Evolutionary conservation across 768 basidiomycete species (phyloP).

Genomic region (Clitopilus passeckerianus): DNA sequence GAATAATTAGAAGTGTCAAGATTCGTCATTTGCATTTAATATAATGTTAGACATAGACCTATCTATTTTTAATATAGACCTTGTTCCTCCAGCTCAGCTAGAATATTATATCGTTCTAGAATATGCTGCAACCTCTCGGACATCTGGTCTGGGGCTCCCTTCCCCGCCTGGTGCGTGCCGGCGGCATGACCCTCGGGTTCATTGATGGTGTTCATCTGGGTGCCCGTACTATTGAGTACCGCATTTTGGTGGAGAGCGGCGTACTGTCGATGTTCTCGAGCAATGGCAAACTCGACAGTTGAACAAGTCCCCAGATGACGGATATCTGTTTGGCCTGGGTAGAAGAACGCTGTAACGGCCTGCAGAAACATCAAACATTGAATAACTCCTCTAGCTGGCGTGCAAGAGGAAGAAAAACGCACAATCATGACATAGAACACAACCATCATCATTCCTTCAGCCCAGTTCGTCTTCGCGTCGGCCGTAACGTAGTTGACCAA

Average conservation of each 20-base stretch:
- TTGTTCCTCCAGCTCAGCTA: not conserved
- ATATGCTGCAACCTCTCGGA: conserved; percentile 11
- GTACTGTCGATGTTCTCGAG: not conserved
- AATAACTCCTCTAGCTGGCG: not conserved
- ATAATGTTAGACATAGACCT: not conserved
- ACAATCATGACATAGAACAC: conserved; percentile 65
- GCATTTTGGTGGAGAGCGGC: conserved; percentile 1
- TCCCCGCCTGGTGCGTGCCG: not conserved
- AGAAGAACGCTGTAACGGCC: conserved; percentile 27
- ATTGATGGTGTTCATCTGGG: not conserved
- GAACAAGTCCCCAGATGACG: conserved; percentile 19
- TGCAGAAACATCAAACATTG: conserved; percentile 1
- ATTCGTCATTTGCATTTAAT: not conserved
- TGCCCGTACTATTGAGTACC: conserved; percentile 5
- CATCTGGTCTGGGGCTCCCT: not conserved
- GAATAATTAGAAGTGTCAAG: conserved; percentile 3
- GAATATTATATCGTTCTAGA: conserved; percentile 11
- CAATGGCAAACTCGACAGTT: conserved; percentile 7
- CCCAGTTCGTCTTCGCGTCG: conserved; percentile 76
- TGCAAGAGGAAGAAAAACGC: conserved; percentile 6
- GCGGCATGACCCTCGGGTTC: not conserved
- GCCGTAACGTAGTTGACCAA: conserved; percentile 76
- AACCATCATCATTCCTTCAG: conserved; percentile 62
- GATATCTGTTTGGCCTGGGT: conserved; percentile 28
- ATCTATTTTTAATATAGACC: conserved; percentile 1